Conservation (phyloP, 371 early-diverging fungal genomes). For the Choanephora cucurbitarum region DNA sequence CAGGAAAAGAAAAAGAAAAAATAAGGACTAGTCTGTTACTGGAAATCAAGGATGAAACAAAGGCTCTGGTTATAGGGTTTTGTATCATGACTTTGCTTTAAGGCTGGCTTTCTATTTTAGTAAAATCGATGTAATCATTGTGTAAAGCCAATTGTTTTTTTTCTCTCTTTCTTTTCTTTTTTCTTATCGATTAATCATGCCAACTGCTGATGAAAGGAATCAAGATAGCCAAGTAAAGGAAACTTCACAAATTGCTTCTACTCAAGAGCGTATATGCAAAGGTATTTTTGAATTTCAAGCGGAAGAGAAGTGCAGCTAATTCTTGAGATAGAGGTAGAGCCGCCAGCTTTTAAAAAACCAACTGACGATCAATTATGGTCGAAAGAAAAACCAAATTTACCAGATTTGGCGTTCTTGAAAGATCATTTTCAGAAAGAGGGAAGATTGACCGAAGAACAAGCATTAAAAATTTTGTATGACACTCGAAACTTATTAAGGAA, state of each 20-base stretch:
- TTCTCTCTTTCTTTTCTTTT: no score
- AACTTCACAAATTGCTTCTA: conserved; percentile 40
- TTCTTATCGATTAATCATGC: no score
- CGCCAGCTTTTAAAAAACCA: conserved; percentile 48
- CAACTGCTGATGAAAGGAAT: no score
- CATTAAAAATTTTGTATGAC: conserved; percentile 76
- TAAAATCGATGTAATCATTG: no score
- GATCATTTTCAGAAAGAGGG: conserved; percentile 92
- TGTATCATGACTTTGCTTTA: no score
- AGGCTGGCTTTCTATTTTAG: no score
- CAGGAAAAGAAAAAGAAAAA: no score
- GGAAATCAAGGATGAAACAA: no score
- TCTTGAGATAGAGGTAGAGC: conserved; percentile 26
- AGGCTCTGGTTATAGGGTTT: no score
- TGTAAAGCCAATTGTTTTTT: no score
- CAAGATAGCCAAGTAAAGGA: neutral
- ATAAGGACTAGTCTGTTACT: no score
- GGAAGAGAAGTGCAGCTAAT: neutral
- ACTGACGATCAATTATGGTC: conserved; percentile 60
- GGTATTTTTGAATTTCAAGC: conserved; percentile 38
- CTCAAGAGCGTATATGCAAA: conserved; percentile 71
- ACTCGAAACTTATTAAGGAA: conserved; percentile 73
- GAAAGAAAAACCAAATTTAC: conserved; percentile 70
- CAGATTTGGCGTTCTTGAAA: conserved; percentile 81
- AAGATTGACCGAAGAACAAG: conserved; percentile 89